phyloP scores from a whole-genome alignment of 2,329 filamentous ascomycete species.

The Ceratocystis cacaofunesta region DNA sequence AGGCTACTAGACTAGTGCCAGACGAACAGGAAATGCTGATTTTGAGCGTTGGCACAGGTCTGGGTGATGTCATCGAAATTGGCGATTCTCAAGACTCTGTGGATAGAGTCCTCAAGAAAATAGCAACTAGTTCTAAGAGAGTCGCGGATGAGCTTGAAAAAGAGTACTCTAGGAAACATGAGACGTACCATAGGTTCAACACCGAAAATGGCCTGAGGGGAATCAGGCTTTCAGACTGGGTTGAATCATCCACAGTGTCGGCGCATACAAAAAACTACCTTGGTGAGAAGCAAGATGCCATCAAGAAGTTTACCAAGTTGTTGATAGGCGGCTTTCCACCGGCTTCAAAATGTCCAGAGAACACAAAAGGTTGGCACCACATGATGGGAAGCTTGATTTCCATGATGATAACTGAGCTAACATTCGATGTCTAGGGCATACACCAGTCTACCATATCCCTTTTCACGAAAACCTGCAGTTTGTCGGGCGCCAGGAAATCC shows the following conservation, averaged over 20 bases:
- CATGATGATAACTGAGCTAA: background rate
- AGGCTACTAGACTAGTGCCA: slow-evolving; percentile 21
- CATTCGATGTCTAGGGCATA: background rate
- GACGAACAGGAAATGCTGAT: slow-evolving; percentile 14
- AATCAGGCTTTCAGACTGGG: slow-evolving; percentile 19
- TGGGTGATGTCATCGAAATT: slow-evolving; percentile 19
- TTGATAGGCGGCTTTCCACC: background rate
- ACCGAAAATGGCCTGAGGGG: slow-evolving; percentile 21
- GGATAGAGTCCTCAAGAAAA: background rate
- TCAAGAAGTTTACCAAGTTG: background rate
- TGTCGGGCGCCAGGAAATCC: background rate
- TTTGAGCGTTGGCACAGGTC: slow-evolving; percentile 22
- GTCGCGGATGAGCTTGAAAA: slow-evolving; percentile 6
- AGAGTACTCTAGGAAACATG: slow-evolving; percentile 17
- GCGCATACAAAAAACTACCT: slow-evolving; percentile 20
- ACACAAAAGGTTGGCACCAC: no score
- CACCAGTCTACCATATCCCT: background rate
- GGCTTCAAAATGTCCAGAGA: background rate
- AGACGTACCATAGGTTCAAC: slow-evolving; percentile 21
- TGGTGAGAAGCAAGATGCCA: slow-evolving; percentile 6
- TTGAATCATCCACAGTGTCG: slow-evolving; percentile 19
- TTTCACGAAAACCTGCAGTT: background rate
- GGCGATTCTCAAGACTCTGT: slow-evolving; percentile 3
- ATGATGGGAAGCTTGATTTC: no score
- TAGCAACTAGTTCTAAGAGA: background rate